Conservation (phyloP, 2,329 filamentous ascomycete species). For the Aspergillus chevalieri region DNA sequence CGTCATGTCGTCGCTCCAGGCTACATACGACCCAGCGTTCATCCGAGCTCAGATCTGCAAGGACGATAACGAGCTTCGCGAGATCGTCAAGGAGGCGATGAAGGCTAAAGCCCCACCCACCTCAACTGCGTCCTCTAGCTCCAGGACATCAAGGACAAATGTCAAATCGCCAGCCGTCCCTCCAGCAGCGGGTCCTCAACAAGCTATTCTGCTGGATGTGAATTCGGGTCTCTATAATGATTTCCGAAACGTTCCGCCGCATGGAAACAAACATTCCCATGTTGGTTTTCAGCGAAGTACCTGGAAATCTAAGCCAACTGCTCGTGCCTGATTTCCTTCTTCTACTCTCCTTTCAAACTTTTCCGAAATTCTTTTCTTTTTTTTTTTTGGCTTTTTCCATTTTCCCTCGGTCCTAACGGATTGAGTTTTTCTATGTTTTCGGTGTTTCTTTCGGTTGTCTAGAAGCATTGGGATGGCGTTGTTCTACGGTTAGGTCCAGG, state of each 20-base stretch:
- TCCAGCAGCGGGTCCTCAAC: conserved; percentile 36
- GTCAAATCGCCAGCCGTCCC: conserved; percentile 10
- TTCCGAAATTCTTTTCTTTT: conserved; percentile 9
- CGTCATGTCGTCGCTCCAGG: conserved; percentile 69
- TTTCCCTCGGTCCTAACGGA: conserved; percentile 18
- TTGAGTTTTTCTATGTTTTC: conserved; percentile 8
- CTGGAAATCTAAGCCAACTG: conserved; percentile 29
- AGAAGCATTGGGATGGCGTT: conserved; percentile 30
- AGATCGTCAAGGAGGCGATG: conserved; percentile 60
- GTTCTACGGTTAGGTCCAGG: conserved; percentile 1
- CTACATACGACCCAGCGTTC: conserved; percentile 53
- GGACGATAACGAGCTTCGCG: conserved; percentile 65
- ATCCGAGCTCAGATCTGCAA: conserved; percentile 78
- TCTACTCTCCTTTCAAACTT: conserved; percentile 1
- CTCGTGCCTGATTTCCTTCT: conserved; percentile 17
- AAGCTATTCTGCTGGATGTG: conserved; percentile 41
- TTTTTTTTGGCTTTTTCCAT: conserved; percentile 6
- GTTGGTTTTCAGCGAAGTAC: conserved; percentile 25
- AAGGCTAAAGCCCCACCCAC: conserved; percentile 23
- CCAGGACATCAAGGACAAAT: not conserved
- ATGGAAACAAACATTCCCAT: conserved; percentile 26
- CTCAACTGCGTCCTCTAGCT: not conserved
- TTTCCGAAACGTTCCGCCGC: conserved; percentile 20
- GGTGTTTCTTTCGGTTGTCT: conserved; percentile 10
- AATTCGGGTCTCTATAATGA: conserved; percentile 30